Evolutionary conservation across 495 filamentous ascomycete genomes (phyloP).

Genomic region (Hypoxylon rickii): DNA sequence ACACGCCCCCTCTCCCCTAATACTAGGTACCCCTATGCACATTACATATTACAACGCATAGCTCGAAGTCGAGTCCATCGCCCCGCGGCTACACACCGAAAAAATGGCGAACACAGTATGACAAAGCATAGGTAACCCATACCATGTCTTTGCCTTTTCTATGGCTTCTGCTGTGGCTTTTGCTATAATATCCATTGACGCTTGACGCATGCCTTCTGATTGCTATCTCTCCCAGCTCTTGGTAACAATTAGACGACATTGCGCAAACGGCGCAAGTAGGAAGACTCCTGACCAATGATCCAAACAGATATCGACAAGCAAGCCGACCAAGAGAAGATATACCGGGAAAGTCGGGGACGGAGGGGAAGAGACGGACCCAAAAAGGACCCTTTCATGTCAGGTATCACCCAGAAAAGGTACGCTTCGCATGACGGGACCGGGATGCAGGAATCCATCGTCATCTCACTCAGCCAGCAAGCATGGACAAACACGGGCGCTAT

Average conservation of each 20-base stretch:
- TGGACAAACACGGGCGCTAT: slow-evolving; percentile 11
- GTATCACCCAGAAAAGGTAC: slow-evolving; percentile 27
- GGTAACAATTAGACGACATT: slow-evolving; percentile 27
- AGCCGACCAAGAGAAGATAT: slow-evolving; percentile 16
- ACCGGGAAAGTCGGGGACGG: background rate
- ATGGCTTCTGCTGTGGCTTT: no score
- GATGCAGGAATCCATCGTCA: slow-evolving; percentile 36
- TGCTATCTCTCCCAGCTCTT: slow-evolving; percentile 29
- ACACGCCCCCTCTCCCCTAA: background rate
- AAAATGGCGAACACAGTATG: slow-evolving; percentile 30
- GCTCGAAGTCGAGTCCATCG: slow-evolving; percentile 34
- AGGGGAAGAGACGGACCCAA: background rate
- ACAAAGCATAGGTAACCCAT: slow-evolving; percentile 6
- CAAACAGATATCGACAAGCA: slow-evolving; percentile 30
- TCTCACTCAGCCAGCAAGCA: slow-evolving; percentile 30
- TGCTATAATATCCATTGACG: no score
- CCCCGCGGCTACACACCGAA: slow-evolving; percentile 35
- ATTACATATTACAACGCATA: slow-evolving; percentile 1
- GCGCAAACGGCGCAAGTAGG: slow-evolving; percentile 32
- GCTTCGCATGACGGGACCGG: slow-evolving; percentile 17
- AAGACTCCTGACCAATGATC: slow-evolving; percentile 10
- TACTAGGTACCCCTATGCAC: slow-evolving; percentile 2
- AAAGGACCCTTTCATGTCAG: slow-evolving; percentile 11
- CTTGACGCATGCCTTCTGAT: no score
- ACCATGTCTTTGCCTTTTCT: slow-evolving; percentile 3